Conservation (phyloP, 129 eudicot species). For the Tagetes patula region DNA sequence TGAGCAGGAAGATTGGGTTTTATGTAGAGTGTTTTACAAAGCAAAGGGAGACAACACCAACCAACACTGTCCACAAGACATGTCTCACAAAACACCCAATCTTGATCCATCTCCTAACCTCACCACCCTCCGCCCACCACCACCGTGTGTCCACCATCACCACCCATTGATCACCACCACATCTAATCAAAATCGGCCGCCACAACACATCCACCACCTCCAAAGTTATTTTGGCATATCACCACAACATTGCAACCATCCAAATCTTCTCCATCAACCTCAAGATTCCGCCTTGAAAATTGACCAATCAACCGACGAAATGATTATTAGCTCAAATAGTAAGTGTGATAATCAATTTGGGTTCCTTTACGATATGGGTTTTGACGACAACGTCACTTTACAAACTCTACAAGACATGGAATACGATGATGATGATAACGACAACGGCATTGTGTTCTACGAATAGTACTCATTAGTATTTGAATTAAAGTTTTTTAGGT, state of each 20-base stretch:
- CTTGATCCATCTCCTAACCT: constrained; percentile 28
- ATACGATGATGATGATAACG: constrained; percentile 48
- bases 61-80: constrained; percentile 38
- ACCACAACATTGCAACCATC: constrained; percentile 32
- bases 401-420: constrained; percentile 44
- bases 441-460: constrained; percentile 42
- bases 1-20: constrained; percentile 93
- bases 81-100: constrained; percentile 35
- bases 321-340: constrained; percentile 29
- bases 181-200: constrained; percentile 26
- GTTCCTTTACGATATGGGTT: constrained; percentile 47
- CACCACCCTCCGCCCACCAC: constrained; percentile 26
- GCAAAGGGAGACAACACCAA: constrained; percentile 54
- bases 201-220: constrained; percentile 26
- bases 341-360: constrained; percentile 53
- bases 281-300: constrained; percentile 24
- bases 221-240: constrained; percentile 38
- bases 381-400: constrained; percentile 39
- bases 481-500: constrained; percentile 26
- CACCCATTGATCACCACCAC: constrained; percentile 18
- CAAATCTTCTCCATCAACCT: constrained; percentile 35
- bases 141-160: constrained; percentile 41
- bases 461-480: constrained; percentile 20
- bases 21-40: constrained; percentile 89
- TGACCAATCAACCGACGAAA: constrained; percentile 17